Evolutionary conservation across 768 basidiomycete species (phyloP).

Genomic region (Mycena galopus): DNA sequence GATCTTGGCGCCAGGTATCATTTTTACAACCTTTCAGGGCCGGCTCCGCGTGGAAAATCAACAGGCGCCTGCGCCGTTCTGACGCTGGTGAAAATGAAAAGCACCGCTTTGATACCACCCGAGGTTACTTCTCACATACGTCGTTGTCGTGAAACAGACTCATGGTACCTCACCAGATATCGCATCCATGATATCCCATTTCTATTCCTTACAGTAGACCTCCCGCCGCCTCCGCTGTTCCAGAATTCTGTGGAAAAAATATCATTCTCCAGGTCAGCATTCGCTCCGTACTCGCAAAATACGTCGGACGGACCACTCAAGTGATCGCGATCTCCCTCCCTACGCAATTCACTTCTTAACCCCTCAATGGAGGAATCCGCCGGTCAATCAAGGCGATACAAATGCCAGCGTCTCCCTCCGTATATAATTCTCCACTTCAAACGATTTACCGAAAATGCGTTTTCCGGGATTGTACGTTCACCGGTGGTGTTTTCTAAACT

Average conservation of each 20-base stretch:
- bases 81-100: constrained; percentile 83
- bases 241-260: constrained; percentile 98
- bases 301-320: constrained; percentile 92
- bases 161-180: constrained; percentile 69
- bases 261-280: constrained; percentile 98
- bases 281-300: constrained; percentile 91
- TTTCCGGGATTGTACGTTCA: constrained; percentile 95
- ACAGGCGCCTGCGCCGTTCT: constrained; percentile 87
- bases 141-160: constrained; percentile 24
- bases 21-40: constrained; percentile 95
- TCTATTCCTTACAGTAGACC: constrained; percentile 94
- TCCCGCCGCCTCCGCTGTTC: constrained; percentile 97
- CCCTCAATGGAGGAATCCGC: constrained; percentile 74
- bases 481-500: constrained; percentile 40
- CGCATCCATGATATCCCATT: constrained; percentile 91
- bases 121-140: constrained; percentile 69
- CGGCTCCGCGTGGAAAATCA: constrained; percentile 94
- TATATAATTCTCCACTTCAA: constrained; percentile 98
- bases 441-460: constrained; percentile 95
- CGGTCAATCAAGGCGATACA: constrained; percentile 89
- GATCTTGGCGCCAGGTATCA: constrained; percentile 71
- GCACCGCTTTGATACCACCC: constrained; percentile 93
- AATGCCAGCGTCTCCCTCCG: constrained; percentile 89
- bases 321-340: constrained; percentile 56
- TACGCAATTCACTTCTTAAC: constrained; percentile 23